Base-by-base conservation (phyloP, 2,329 filamentous ascomycete species). In the Penicillium digitatum region DNA sequence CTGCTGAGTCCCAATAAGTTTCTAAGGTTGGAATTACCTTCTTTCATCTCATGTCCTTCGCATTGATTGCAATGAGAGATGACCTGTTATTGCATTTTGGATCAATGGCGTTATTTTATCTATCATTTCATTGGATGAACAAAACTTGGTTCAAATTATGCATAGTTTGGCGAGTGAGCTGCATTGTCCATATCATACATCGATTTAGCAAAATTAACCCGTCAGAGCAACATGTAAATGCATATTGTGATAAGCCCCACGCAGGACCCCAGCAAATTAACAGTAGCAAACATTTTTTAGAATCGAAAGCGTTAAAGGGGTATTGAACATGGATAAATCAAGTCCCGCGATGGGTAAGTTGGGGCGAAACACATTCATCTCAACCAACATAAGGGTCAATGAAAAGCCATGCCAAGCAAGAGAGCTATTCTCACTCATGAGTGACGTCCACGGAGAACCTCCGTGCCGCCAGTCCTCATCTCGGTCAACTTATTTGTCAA, bases 381-480 rank as follows among this genome's bases (percentile, higher is more conserved):
- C 43, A 40, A 42, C 48, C 43, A 55, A 48, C 37, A 45, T 47
- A 51, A 37, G 29, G 24, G 38, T 45, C 18, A 49, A 54, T 42
- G 29, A 18, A 11, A 49, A 40, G 18, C 26, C n/a, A 44, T 18
- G 16, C 8, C 6, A 31, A 47, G 24, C 20, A 35, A 27, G 37
- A 22, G 20, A 26, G 12, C 29, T 9, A 32, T 44, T 42, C 22
- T 50, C 9, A 50, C 31, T 69, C 55, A 69, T 35, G 62, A 60
- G 26, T 64, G 63, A 55, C 68, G 70, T 50, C 75, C 74, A 32
- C 74, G 76, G 39, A 87, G 69, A 29, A 86, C 75, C 32, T 76
- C 76, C 20, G 75, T 73, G 5, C 84, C 84, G 38, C 78, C 80
- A 35, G 72, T 71, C 66, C 78, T 81, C 80, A 87, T 83, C 57